Evolutionary conservation across 768 basidiomycete genomes (phyloP), one percentile per base, ranked within the genome.

Genomic region (Russula sp.): DNA sequence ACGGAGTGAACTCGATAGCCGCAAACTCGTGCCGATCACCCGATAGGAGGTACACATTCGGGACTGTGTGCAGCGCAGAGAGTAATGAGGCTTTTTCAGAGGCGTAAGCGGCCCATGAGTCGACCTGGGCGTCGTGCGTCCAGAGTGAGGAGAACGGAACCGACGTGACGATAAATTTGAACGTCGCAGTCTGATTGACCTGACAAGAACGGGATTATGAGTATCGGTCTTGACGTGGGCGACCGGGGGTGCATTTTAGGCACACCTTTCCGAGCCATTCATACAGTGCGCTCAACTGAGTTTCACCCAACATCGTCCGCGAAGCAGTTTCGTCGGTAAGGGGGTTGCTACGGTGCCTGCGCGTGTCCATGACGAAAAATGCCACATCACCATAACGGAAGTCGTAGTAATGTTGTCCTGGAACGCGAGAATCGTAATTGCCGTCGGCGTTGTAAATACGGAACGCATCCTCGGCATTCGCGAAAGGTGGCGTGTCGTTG

Each of bases 1-100:
- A 66, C 63, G 78, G 70, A 59, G 77, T 79, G 72, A 84, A 87
- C 74, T 87, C 83, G 67, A 90, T 80, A 5, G 83, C 83, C 1
- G 89, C 89, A 69, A 90, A 91, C 74, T 91, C 89, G 72, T 92
- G 90, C 24, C 89, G 79, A 71, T 90, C 90, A 9, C 89, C 89
- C 2, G 84, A 85, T 51, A 91, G 74, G 57, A 91, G 71, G 70
- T 87, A 75, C 52, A 89, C 83, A 69, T 91, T 90, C 0, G 88
- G 86, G 13, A 90, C 84, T 26, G 82, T 78, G 64, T 86, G 82
- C 48, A 92, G 75, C 0, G 81, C 77, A 26, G 78, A 73, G 32
- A 92, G 77, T 14, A 92, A 73, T 0, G 79, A 73, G 16, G 79
- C 76, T 69, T 87, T 85, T 74, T 91, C 89, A 16, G 72, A 71